phyloP scores from a whole-genome alignment of 202 grass and related monocot genomes.

The Alloteropsis angusta region DNA sequence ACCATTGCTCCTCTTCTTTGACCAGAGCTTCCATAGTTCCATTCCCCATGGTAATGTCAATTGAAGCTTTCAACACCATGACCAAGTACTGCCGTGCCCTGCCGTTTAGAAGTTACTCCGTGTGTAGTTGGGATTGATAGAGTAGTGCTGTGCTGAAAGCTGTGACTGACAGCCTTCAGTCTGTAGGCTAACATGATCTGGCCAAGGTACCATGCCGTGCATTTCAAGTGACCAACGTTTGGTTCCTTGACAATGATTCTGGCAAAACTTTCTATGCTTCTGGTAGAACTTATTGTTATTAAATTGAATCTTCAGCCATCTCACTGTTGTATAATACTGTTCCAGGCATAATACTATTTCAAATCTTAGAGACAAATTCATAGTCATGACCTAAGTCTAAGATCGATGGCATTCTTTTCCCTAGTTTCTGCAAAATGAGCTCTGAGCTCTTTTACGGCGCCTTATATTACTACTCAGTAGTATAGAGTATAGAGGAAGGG shows the following conservation, averaged over 20 bases:
- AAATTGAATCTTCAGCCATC: not conserved
- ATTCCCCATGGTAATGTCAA: not conserved
- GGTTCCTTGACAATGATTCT: not conserved
- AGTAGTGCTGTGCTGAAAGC: not conserved
- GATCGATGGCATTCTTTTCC: not conserved
- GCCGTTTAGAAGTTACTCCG: not conserved
- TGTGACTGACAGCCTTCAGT: not conserved
- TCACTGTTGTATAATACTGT: not conserved
- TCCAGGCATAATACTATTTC: not conserved
- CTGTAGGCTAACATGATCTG: not conserved
- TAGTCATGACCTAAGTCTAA: not conserved
- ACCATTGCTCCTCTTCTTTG: constrained; percentile 28
- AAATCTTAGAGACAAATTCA: not conserved
- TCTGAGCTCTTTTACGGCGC: no score
- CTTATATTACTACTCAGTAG: no score
- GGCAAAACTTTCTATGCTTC: not conserved
- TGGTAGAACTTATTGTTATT: not conserved
- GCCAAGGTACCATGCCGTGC: not conserved
- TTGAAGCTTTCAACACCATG: not conserved
- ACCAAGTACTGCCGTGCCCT: not conserved
- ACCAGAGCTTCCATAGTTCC: constrained; percentile 6
- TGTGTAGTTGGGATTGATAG: not conserved
- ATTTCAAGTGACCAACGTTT: not conserved
- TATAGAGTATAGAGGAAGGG: no score
- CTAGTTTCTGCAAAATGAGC: not conserved